Conservation (phyloP, 352 stramenopile species). For the Thraustochytrium sp. region DNA sequence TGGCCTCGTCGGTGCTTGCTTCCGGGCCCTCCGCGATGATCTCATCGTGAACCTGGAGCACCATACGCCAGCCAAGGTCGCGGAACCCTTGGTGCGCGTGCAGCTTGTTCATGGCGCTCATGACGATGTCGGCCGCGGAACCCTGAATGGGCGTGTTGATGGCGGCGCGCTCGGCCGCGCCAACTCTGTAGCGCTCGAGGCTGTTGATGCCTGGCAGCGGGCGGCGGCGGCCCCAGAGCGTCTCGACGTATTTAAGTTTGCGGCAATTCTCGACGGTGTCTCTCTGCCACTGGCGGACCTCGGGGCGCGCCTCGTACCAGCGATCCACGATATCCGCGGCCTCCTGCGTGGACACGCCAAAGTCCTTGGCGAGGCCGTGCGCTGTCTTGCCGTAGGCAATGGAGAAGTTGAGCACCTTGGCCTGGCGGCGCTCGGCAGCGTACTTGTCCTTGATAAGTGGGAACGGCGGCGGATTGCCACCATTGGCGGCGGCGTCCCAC, state of each 20-base stretch:
- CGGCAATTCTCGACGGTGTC: slow-evolving; percentile 79
- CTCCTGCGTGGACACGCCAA: slow-evolving; percentile 67
- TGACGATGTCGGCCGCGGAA: slow-evolving; percentile 94
- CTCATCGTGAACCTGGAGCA: slow-evolving; percentile 99
- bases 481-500: slow-evolving; percentile 86
- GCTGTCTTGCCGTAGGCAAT: slow-evolving; percentile 99
- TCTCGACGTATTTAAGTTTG: slow-evolving; percentile 73
- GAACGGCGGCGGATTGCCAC: slow-evolving; percentile 64
- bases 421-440: slow-evolving; percentile 90
- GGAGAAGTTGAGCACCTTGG: slow-evolving; percentile 99
- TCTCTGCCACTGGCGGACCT: slow-evolving; percentile 86
- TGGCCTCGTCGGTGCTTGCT: slow-evolving; percentile 84
- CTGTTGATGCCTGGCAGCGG: slow-evolving; percentile 51
- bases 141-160: slow-evolving; percentile 99
- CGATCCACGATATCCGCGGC: slow-evolving; percentile 77
- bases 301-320: slow-evolving; percentile 89
- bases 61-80: slow-evolving; percentile 91
- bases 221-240: slow-evolving; percentile 94
- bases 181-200: background rate
- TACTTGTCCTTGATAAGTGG: slow-evolving; percentile 97
- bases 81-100: slow-evolving; percentile 82
- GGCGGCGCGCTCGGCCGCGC: slow-evolving; percentile 83
- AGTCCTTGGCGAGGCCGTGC: slow-evolving; percentile 73
- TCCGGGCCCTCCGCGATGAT: slow-evolving; percentile 96
- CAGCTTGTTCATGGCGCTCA: slow-evolving; percentile 98